Evolutionary conservation across 345 rosid species (phyloP).

Genomic region (Acer saccharum): DNA sequence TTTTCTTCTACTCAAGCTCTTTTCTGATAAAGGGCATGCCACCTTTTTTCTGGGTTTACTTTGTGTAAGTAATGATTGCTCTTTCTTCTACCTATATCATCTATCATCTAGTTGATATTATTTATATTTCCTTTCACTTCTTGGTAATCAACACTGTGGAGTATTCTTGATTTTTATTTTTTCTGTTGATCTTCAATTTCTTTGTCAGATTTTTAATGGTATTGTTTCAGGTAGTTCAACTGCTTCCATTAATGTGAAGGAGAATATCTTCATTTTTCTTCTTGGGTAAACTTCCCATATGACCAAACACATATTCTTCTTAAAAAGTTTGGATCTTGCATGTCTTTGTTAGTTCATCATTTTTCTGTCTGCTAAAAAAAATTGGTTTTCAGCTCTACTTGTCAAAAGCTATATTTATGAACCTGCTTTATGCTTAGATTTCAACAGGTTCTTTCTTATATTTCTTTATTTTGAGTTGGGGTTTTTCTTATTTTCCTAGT

Average conservation of each 20-base stretch:
- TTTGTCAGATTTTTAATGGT: constrained; percentile 23
- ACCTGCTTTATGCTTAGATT: background rate
- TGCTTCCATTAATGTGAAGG: constrained; percentile 21
- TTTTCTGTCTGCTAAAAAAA: constrained; percentile 6
- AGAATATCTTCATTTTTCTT: constrained; percentile 12
- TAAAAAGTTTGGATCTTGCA: constrained; percentile 14
- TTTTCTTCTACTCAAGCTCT: constrained; percentile 19
- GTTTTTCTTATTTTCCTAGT: background rate
- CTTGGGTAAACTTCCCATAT: constrained; percentile 9
- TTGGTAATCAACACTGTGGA: constrained; percentile 18
- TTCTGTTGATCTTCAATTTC: constrained; percentile 19
- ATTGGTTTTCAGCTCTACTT: constrained; percentile 8
- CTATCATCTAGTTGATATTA: constrained; percentile 31
- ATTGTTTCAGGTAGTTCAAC: constrained; percentile 37
- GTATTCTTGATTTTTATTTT: constrained; percentile 9
- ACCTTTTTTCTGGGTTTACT: constrained; percentile 29
- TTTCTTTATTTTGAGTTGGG: background rate
- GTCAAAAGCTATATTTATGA: background rate
- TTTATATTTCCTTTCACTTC: constrained; percentile 11
- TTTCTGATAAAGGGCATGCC: constrained; percentile 24
- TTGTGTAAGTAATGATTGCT: constrained; percentile 37
- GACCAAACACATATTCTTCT: background rate
- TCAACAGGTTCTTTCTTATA: background rate
- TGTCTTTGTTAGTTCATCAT: constrained; percentile 8
- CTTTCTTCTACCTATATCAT: constrained; percentile 25